These are phyloP conservation scores for Hypoxylon sp. DNA, from an alignment of 2,329 filamentous ascomycete genomes.

Conservation along the genomic window DNA sequence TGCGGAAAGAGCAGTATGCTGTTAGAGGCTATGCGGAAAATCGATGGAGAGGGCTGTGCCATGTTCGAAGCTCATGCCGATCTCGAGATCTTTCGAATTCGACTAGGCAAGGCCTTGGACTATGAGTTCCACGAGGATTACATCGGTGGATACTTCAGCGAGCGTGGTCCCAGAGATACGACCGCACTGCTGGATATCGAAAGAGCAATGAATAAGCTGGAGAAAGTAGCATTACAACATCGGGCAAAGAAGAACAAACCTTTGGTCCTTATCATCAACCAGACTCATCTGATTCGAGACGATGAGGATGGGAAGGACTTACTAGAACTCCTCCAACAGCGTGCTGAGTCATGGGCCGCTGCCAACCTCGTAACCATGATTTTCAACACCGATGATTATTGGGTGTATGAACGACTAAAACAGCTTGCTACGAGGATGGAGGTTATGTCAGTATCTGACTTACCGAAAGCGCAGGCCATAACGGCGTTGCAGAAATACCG, in stretches of 20 bases:
- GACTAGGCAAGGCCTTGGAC: conserved; percentile 92
- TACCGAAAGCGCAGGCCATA: conserved; percentile 84
- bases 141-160: conserved; percentile 95
- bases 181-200: conserved; percentile 96
- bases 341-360: conserved; percentile 96
- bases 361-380: conserved; percentile 91
- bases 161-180: conserved; percentile 90
- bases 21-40: conserved; percentile 92
- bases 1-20: conserved; percentile 98
- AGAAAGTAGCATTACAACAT: conserved; percentile 89
- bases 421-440: conserved; percentile 95
- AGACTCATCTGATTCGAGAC: conserved; percentile 90
- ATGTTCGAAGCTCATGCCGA: conserved; percentile 98
- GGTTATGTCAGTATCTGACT: conserved; percentile 86
- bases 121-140: conserved; percentile 99
- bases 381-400: conserved; percentile 98
- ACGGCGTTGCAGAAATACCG: conserved; percentile 84
- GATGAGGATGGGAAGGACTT: conserved; percentile 94
- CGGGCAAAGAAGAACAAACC: conserved; percentile 75
- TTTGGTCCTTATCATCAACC: conserved; percentile 94
- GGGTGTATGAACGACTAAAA: conserved; percentile 96
- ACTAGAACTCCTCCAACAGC: conserved; percentile 93
- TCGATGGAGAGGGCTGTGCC: conserved; percentile 87
- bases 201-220: conserved; percentile 95
- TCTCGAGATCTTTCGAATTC: conserved; percentile 92